Evolutionary conservation across 75 land plant species (phyloP).

Genomic region (Azolla pinnata): DNA sequence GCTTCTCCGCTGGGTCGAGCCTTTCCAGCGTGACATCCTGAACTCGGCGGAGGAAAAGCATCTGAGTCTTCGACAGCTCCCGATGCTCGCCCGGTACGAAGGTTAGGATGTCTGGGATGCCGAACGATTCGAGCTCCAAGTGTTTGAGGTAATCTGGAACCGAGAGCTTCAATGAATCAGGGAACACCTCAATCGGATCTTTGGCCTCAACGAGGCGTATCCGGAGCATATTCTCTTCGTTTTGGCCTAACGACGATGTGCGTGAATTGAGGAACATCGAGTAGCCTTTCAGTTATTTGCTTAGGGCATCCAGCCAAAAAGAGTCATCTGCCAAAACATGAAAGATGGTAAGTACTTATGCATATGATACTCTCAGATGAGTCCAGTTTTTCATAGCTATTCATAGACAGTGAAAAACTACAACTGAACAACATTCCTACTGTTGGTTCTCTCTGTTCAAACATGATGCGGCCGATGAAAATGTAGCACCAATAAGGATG

Average conservation of each 20-base stretch:
- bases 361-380: no score
- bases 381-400: no score
- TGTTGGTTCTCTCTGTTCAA: no score
- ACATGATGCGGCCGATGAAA: no score
- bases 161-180: not conserved
- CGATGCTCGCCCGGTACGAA: not conserved
- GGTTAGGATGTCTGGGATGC: constrained; percentile 1
- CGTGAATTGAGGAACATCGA: no score
- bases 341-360: no score
- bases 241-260: not conserved
- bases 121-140: not conserved
- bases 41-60: not conserved
- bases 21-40: not conserved
- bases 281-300: no score
- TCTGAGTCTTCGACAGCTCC: constrained; percentile 4
- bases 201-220: not conserved
- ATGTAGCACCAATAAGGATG: no score
- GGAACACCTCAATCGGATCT: constrained; percentile 3
- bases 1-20: not conserved
- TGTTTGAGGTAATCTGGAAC: constrained; percentile 5
- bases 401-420: no score
- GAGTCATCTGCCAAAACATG: no score
- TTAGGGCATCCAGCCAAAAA: no score
- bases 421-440: no score
- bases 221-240: constrained; percentile 1